phyloP scores from a whole-genome alignment of 805 yeast species.

The Cyberlindnera saturnus region DNA sequence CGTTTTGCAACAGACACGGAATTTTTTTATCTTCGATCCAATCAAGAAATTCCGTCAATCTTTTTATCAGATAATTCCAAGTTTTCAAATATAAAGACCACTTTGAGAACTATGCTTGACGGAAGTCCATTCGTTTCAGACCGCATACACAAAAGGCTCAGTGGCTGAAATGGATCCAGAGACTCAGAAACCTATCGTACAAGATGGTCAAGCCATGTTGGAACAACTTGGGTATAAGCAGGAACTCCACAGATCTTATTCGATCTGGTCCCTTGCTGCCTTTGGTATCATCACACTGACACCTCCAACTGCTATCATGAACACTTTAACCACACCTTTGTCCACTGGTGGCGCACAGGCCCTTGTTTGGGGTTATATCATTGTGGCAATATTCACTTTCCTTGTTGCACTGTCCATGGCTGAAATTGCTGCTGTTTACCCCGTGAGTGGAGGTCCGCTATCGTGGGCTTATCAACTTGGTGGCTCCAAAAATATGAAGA shows the following conservation, averaged over 20 bases:
- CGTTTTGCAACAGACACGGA: no score
- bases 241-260: conserved; percentile 21
- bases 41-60: no score
- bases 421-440: conserved; percentile 29
- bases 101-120: no score
- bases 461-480: conserved; percentile 30
- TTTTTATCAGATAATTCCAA: no score
- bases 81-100: no score
- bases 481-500: conserved; percentile 18
- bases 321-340: conserved; percentile 21
- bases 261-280: conserved; percentile 19
- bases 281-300: conserved; percentile 23
- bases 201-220: conserved; percentile 11
- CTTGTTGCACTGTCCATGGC: conserved; percentile 22
- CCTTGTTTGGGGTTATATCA: conserved; percentile 24
- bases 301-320: conserved; percentile 22
- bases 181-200: not conserved
- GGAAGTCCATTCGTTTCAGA: no score
- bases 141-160: no score
- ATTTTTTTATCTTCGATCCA: no score
- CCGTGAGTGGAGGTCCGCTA: conserved; percentile 30
- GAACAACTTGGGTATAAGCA: conserved; percentile 23
- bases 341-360: conserved; percentile 23
- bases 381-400: conserved; percentile 21
- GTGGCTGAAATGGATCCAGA: conserved; percentile 6